phyloP scores from a whole-genome alignment of 441 rosid species.

The Adansonia grandidieri region DNA sequence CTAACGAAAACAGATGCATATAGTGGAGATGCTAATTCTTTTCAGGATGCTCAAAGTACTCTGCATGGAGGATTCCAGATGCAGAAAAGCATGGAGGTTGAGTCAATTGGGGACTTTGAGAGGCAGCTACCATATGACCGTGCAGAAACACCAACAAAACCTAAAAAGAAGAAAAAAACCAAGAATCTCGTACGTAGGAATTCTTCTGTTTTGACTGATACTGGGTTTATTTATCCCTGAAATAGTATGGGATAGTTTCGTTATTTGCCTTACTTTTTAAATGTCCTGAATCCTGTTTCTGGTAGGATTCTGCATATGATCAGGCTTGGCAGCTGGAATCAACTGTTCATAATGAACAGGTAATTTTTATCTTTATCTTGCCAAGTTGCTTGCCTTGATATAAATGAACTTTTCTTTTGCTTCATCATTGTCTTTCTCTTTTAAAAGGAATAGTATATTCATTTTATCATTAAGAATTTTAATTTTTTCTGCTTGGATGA shows the following conservation, averaged over 20 bases:
- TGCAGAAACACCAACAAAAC: slow-evolving; percentile 78
- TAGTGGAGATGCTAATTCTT: slow-evolving; percentile 95
- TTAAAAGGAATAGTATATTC: not conserved
- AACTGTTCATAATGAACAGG: slow-evolving; percentile 74
- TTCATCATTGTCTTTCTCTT: not conserved
- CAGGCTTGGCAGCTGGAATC: slow-evolving; percentile 83
- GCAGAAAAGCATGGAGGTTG: slow-evolving; percentile 86
- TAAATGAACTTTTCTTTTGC: not conserved
- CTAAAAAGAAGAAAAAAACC: slow-evolving; percentile 83
- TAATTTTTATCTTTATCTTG: slow-evolving; percentile 32
- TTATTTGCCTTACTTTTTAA: slow-evolving; percentile 30
- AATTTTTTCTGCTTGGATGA: not conserved
- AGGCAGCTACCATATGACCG: slow-evolving; percentile 69
- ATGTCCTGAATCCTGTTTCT: slow-evolving; percentile 35
- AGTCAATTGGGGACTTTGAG: slow-evolving; percentile 72
- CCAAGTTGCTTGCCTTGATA: slow-evolving; percentile 1
- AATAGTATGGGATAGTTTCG: slow-evolving; percentile 21
- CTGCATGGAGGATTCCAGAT: slow-evolving; percentile 75
- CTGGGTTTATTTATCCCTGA: slow-evolving; percentile 20
- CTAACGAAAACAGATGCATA: slow-evolving; percentile 82
- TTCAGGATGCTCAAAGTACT: slow-evolving; percentile 92
- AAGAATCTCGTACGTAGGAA: slow-evolving; percentile 57
- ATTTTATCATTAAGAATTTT: not conserved
- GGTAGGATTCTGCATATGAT: slow-evolving; percentile 84
- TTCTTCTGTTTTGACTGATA: slow-evolving; percentile 33